These are phyloP conservation scores for Mikania micrantha DNA, from an alignment of 129 eudicot species.

Conservation along the genomic window DNA sequence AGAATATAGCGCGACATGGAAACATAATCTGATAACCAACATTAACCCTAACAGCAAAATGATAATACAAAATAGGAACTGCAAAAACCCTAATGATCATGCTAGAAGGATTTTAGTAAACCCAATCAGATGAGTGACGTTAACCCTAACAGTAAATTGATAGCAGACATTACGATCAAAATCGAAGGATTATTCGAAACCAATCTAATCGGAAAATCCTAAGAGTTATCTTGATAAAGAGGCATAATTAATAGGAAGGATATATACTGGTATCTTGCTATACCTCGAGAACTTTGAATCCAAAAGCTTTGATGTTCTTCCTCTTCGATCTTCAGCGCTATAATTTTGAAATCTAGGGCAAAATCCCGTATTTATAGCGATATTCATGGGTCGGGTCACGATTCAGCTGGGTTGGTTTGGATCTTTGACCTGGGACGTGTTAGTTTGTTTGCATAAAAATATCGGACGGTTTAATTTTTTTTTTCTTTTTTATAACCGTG, in stretches of 20 bases:
- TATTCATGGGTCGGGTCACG: background rate
- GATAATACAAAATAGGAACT: too few species aligned
- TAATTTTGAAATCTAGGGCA: background rate
- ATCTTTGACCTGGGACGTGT: background rate
- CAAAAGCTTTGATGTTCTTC: background rate
- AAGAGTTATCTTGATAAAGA: background rate
- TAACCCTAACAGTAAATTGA: background rate
- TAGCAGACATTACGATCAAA: background rate
- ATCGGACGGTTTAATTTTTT: too few species aligned
- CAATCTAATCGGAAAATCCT: background rate
- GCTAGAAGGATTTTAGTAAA: too few species aligned
- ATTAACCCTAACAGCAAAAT: background rate
- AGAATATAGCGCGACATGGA: background rate
- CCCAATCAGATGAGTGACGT: background rate
- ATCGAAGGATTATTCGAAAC: background rate
- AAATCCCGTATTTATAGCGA: background rate
- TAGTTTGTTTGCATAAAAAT: background rate
- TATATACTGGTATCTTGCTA: background rate
- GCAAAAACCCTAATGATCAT: too few species aligned
- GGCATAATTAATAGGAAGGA: background rate
- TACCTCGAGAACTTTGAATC: background rate
- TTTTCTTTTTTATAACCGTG: too few species aligned
- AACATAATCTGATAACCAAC: background rate
- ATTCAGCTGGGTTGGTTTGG: background rate
- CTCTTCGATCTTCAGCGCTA: background rate